Conservation (phyloP, 2,329 filamentous ascomycete genomes). For the Graphilbum fragrans region DNA sequence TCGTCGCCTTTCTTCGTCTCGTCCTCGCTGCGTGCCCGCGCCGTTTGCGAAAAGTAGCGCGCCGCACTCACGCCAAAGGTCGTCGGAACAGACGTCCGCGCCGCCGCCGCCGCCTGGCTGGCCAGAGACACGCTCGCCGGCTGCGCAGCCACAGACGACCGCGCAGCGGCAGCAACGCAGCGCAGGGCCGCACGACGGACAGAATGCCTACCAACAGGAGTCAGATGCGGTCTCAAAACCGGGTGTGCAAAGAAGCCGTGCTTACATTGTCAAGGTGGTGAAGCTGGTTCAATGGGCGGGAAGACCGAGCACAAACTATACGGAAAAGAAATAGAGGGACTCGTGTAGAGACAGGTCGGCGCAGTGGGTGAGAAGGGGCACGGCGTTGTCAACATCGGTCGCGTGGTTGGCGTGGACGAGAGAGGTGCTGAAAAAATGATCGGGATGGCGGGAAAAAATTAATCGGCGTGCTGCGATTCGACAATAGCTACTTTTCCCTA, state of each 20-base stretch:
- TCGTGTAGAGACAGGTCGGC: too few species aligned
- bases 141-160: neutral
- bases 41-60: slow-evolving; percentile 20
- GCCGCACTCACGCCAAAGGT: slow-evolving; percentile 6
- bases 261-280: too few species aligned
- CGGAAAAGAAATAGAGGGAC: too few species aligned
- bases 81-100: slow-evolving; percentile 12
- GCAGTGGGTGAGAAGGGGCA: too few species aligned
- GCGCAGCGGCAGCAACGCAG: slow-evolving; percentile 18
- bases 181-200: slow-evolving; percentile 20
- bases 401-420: too few species aligned
- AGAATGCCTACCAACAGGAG: slow-evolving; percentile 16
- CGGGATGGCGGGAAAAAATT: too few species aligned
- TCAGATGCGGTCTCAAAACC: neutral
- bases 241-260: neutral
- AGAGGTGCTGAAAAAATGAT: too few species aligned
- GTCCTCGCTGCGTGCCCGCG: slow-evolving; percentile 5
- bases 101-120: slow-evolving; percentile 14
- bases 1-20: slow-evolving; percentile 11
- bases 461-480: too few species aligned
- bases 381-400: too few species aligned
- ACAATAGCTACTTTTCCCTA: too few species aligned
- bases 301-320: too few species aligned
- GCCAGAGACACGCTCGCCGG: slow-evolving; percentile 4
- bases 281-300: too few species aligned